Base-by-base conservation (phyloP, 2,329 filamentous ascomycete species). In the Fusarium siculi region DNA sequence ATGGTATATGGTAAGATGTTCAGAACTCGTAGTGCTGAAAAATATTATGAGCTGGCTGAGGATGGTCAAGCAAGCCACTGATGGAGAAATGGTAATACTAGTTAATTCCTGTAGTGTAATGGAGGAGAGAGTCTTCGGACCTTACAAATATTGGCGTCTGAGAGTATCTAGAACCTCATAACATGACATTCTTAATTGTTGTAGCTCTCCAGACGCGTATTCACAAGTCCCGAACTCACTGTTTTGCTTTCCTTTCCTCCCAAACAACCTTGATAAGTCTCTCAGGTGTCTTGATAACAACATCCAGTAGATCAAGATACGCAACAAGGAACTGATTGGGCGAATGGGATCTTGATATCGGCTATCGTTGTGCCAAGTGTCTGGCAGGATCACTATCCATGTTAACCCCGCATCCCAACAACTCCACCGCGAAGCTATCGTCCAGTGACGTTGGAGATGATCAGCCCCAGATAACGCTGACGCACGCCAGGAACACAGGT, bases 1-100 rank as follows among this genome's bases (percentile, higher is more conserved):
- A 82, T 88, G 15, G 84, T 81, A 70, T 88, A 80, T 66, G 88
- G 87, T 4, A 81, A 81, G 68, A 39, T 23, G 9, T 56, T 80
- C 15, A 49, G 54, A 49, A 0, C 85, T 83, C 62, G 66, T 77
- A 77, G 72, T 47, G 66, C 72, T 7, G n/a, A 23, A 9, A 70
- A 58, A 39, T 76, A 75, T 37, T 44, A 42, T 30, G 18, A 65
- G 19, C 49, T 75, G 12, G 54, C 53, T 2, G 53, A 53, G 30
- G 49, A 42, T 16, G 63, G 52, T 7, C 42, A 52, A n/a, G 32
- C 2, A 25, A 21, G 32, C 4, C 44, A 52, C 8, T 59, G 21
- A 52, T 19, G 10, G 18, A 25, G 14, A 2, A 4, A 25, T 21
- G 18, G n/a, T 8, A 10, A 15, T 18, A 11, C 2, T n/a, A n/a